Conservation (phyloP, 2,329 filamentous ascomycete species). For the Tolypocladium cylindrosporum region DNA sequence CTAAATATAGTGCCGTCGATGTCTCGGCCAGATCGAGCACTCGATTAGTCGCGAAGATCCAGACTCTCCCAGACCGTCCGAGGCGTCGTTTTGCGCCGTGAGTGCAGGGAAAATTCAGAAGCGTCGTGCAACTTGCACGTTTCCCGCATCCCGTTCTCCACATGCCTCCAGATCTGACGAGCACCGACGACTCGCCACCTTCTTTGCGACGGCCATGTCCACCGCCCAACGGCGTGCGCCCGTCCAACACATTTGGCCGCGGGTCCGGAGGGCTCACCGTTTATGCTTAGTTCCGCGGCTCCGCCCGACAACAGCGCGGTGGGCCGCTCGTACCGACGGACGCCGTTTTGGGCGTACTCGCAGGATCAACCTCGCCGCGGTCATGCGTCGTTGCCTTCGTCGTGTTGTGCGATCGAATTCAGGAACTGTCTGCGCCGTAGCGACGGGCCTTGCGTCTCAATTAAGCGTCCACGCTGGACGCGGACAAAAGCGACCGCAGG, state of each 20-base stretch:
- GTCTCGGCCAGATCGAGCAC: not conserved
- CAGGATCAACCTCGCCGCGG: not conserved
- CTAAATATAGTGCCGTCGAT: not conserved
- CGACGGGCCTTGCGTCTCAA: not conserved
- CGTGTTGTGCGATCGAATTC: not conserved
- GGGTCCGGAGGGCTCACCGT: not conserved
- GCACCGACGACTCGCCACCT: not conserved
- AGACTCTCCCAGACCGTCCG: not conserved
- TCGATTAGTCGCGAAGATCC: not conserved
- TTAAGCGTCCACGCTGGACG: too few relatives aligned
- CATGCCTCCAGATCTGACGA: not conserved
- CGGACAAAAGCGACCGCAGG: not conserved
- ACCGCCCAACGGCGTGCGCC: not conserved
- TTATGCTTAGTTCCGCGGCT: not conserved
- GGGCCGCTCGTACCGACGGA: not conserved
- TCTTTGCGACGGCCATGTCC: not conserved
- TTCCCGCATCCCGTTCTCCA: not conserved
- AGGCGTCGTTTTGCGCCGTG: not conserved
- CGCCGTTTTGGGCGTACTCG: not conserved
- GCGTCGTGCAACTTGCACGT: not conserved
- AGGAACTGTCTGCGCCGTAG: not conserved
- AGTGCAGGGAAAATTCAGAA: not conserved
- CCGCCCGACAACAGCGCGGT: not conserved
- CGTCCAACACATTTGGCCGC: not conserved
- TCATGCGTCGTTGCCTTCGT: not conserved